Evolutionary conservation across 768 basidiomycete genomes (phyloP), one percentile per base, ranked within the genome.

Genomic region (Auricularia sp.): DNA sequence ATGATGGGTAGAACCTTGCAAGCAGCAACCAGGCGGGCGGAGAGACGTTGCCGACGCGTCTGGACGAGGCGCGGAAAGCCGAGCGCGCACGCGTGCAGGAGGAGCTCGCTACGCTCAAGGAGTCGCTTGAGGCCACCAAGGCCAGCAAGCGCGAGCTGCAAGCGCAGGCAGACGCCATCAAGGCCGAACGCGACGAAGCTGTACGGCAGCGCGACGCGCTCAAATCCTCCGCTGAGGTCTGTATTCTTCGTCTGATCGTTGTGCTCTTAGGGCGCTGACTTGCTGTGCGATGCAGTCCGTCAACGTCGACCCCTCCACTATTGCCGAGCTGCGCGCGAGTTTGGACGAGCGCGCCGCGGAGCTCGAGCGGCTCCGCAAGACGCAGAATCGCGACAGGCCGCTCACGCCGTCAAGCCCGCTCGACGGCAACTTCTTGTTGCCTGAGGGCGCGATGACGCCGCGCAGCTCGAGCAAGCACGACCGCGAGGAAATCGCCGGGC

Each of bases 401-500:
- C 65, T 87, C 61, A 77, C 78, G 63, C 82, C 56, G 1, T 10
- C 56, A 33, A 12, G 10, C 47, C 47, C 47, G 47, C 14, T 51
- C 14, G 47, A 51, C 18, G 47, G 47, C 47, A 21, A 51, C 18
- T 51, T 51, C 47, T 18, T 51, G 47, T 6, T 16, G 21, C 18
- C 21, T 29, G 23, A 59, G 14, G 23, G 56, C 14, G 29, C 56
- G 23, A 1, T 59, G 6, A 59, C 33, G 29, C 56, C 66, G 14
- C 68, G 68, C 34, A 68, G 75, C 8, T 75, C 79, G 14, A 87
- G 56, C 39, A 59, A 84, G 70, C 75, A 83, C 23, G 87, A 78
- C 33, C 71, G 73, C 18, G 87, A 90, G 64, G 91, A 94, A 74
- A 85, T 93, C 64, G 85, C 81, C 12, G 93, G 93, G 7, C 81